Conservation (phyloP, 495 filamentous ascomycete species). For the Hyaloscypha hepaticicola region DNA sequence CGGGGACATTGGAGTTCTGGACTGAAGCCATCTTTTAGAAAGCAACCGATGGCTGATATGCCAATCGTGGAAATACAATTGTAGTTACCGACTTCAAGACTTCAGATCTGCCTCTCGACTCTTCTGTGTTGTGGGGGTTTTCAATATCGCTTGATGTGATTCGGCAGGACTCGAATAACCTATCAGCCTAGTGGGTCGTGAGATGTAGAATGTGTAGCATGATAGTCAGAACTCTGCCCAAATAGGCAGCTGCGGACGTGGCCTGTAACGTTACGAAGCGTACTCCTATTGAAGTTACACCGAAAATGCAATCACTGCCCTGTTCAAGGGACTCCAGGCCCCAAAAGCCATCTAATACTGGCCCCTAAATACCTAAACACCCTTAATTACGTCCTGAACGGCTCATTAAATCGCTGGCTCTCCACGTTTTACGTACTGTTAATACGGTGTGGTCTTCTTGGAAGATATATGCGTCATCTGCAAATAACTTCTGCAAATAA, state of each 20-base stretch:
- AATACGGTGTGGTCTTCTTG: too few relatives aligned
- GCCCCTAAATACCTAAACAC: too few relatives aligned
- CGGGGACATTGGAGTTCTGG: neutral
- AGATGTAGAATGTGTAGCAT: neutral
- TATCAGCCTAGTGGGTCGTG: neutral
- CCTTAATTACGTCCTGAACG: too few relatives aligned
- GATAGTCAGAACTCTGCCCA: neutral
- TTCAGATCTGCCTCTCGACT: neutral
- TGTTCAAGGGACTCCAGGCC: too few relatives aligned
- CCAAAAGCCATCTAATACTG: too few relatives aligned
- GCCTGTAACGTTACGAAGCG: too few relatives aligned
- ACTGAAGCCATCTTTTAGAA: neutral
- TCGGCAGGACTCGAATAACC: neutral
- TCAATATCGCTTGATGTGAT: neutral
- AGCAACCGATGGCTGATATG: neutral
- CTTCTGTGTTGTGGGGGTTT: neutral
- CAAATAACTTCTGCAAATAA: too few relatives aligned
- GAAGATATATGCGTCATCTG: too few relatives aligned
- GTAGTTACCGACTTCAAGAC: neutral
- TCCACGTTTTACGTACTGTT: too few relatives aligned
- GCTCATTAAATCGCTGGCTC: too few relatives aligned
- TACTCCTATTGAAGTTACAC: too few relatives aligned
- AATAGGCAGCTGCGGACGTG: conserved; percentile 5
- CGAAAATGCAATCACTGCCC: too few relatives aligned
- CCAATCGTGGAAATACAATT: neutral